phyloP scores from a whole-genome alignment of 2,329 filamentous ascomycete species.

The Xylaria sp. region DNA sequence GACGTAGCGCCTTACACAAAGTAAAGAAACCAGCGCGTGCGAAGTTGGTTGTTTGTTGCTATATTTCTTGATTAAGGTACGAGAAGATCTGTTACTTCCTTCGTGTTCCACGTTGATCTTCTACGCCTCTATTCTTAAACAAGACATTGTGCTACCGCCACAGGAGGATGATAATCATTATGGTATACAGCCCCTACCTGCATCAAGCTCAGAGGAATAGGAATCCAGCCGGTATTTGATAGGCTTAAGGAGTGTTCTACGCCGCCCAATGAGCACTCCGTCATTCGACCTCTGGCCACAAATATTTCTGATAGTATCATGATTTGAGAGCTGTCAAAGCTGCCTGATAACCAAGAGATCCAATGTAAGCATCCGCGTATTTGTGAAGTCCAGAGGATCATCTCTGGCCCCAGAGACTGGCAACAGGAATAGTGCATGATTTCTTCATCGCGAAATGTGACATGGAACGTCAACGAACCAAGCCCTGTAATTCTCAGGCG shows the following conservation, averaged over 20 bases:
- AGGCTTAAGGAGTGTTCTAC: slow-evolving; percentile 13
- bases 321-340: slow-evolving; percentile 26
- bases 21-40: background rate
- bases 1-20: slow-evolving; percentile 1
- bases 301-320: slow-evolving; percentile 16
- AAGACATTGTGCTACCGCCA: slow-evolving; percentile 31
- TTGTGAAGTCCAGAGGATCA: slow-evolving; percentile 18
- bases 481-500: slow-evolving; percentile 54
- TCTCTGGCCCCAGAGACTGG: background rate
- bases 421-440: slow-evolving; percentile 27
- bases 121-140: slow-evolving; percentile 28
- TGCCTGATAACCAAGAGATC: slow-evolving; percentile 14
- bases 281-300: slow-evolving; percentile 31
- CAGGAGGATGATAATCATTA: slow-evolving; percentile 31
- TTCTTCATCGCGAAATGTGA: slow-evolving; percentile 42
- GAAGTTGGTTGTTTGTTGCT: slow-evolving; percentile 7
- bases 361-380: background rate
- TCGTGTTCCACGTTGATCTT: slow-evolving; percentile 29
- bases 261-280: slow-evolving; percentile 15
- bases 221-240: slow-evolving; percentile 7
- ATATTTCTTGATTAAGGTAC: slow-evolving; percentile 5
- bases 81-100: slow-evolving; percentile 23
- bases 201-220: slow-evolving; percentile 25
- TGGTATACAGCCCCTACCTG: slow-evolving; percentile 29
- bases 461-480: slow-evolving; percentile 52